Percentiles rank a stretch among this genome's conserved stretches.
phyloP scores from a whole-genome alignment of 2,329 filamentous ascomycete genomes.

The Stachybotrys chlorohalonatus region DNA sequence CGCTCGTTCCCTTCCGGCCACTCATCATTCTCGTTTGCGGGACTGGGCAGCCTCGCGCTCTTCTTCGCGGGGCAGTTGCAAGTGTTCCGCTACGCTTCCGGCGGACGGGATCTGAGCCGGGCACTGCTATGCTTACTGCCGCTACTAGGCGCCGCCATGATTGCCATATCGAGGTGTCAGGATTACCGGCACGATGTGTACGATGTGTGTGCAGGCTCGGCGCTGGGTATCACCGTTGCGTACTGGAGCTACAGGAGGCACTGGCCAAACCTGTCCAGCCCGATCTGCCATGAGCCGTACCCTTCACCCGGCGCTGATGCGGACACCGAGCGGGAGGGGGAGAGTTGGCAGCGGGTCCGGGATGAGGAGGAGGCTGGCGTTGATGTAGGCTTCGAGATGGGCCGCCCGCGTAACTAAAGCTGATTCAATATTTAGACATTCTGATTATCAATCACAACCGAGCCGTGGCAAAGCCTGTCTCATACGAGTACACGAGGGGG shows the following conservation, averaged over 20 bases:
- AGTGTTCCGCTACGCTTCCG: slow-evolving; percentile 38
- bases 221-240: slow-evolving; percentile 50
- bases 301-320: slow-evolving; percentile 32
- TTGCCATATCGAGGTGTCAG: slow-evolving; percentile 60
- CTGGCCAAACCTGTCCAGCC: slow-evolving; percentile 46
- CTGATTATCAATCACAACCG: background rate
- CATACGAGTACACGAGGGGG: too few species aligned
- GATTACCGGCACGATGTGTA: slow-evolving; percentile 66
- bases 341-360: slow-evolving; percentile 33
- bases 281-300: slow-evolving; percentile 48
- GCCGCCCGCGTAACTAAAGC: slow-evolving; percentile 10
- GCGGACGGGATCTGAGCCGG: slow-evolving; percentile 43
- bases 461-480: too few species aligned
- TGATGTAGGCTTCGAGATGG: slow-evolving; percentile 31
- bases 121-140: slow-evolving; percentile 50
- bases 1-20: slow-evolving; percentile 77
- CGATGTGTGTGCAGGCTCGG: slow-evolving; percentile 54
- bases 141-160: slow-evolving; percentile 53
- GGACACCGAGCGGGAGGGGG: slow-evolving; percentile 9
- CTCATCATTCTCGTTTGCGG: slow-evolving; percentile 69
- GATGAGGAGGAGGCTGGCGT: slow-evolving; percentile 43
- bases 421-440: slow-evolving; percentile 2
- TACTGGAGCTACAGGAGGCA: slow-evolving; percentile 60
- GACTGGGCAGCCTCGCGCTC: slow-evolving; percentile 64
- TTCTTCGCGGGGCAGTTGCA: slow-evolving; percentile 61